A percentile compares a stretch with the other conserved stretches of the same genome.
Conservation (phyloP, 2,329 filamentous ascomycete genomes). For the Fonsecaea monophora region DNA sequence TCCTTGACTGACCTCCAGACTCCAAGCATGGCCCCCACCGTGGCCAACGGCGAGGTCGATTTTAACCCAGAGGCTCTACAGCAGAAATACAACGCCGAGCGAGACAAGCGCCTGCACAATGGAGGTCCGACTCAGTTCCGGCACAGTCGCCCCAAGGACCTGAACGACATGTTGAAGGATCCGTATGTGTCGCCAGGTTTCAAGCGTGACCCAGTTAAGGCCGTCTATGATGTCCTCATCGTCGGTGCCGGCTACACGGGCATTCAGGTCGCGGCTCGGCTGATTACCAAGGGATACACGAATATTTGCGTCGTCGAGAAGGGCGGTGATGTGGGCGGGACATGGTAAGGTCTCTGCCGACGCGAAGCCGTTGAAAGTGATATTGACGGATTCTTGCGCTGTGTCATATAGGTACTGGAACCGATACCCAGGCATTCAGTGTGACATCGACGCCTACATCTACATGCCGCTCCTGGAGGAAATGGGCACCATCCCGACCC, state of each 20-base stretch:
- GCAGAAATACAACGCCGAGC: conserved; percentile 26
- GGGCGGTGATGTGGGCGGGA: conserved; percentile 44
- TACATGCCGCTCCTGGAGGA: conserved; percentile 15
- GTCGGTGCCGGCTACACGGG: conserved; percentile 36
- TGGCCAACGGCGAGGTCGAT: too few relatives aligned
- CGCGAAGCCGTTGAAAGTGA: conserved; percentile 28
- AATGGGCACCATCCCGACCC: conserved; percentile 19
- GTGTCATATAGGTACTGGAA: conserved; percentile 38
- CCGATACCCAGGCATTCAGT: not conserved
- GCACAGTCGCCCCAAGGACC: conserved; percentile 2
- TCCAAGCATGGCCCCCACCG: too few relatives aligned
- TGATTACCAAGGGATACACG: conserved; percentile 16
- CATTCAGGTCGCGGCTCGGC: conserved; percentile 22
- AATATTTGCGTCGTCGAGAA: conserved; percentile 34
- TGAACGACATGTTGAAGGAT: conserved; percentile 20
- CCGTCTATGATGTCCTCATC: conserved; percentile 28
- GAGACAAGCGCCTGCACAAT: conserved; percentile 26
- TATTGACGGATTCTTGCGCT: not conserved
- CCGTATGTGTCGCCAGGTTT: conserved; percentile 16
- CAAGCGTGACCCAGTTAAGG: conserved; percentile 17
- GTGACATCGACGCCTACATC: conserved; percentile 4
- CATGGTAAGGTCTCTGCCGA: conserved; percentile 28
- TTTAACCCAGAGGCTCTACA: not conserved
- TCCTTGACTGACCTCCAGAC: too few relatives aligned
- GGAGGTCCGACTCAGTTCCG: conserved; percentile 26